phyloP scores from a whole-genome alignment of 139 green algal species.

The Edaphochlamys debaryana region DNA sequence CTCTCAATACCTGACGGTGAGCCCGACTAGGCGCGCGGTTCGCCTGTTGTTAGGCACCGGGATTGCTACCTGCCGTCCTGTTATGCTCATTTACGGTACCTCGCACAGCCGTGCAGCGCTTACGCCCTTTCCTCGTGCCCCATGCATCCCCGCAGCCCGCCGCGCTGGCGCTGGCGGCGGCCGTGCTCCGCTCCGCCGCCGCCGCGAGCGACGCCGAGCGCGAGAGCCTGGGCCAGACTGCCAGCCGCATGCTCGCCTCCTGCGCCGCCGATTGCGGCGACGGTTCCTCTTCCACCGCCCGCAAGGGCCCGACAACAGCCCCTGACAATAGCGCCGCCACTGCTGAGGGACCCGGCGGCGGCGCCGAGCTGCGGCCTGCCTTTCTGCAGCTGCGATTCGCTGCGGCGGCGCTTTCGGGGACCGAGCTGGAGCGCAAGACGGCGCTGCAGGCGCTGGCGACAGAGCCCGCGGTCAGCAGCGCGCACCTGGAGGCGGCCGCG shows the following conservation, averaged over 20 bases:
- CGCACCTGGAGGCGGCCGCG: constrained; percentile 29
- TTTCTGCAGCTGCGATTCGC: constrained; percentile 25
- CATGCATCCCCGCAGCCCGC: not conserved
- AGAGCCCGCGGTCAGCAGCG: not conserved
- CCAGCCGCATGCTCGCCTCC: no score
- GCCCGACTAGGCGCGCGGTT: no score
- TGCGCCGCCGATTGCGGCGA: not conserved
- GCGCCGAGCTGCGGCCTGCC: not conserved
- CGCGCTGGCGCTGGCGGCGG: not conserved
- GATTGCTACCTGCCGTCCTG: no score
- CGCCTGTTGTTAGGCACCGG: no score
- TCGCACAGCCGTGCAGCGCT: no score
- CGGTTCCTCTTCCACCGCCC: not conserved
- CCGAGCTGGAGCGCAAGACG: constrained; percentile 2
- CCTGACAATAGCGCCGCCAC: no score
- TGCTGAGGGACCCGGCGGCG: not conserved
- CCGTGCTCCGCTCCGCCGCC: not conserved
- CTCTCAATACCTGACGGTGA: no score
- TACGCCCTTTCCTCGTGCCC: not conserved
- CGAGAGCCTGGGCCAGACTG: not conserved
- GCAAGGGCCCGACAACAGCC: not conserved
- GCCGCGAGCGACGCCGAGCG: not conserved
- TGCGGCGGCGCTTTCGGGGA: not conserved
- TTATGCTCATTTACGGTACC: no score
- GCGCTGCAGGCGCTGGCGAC: constrained; percentile 14